These are phyloP conservation scores for Colletotrichum aenigma DNA, from an alignment of 2,329 filamentous ascomycete species.

Conservation along the genomic window DNA sequence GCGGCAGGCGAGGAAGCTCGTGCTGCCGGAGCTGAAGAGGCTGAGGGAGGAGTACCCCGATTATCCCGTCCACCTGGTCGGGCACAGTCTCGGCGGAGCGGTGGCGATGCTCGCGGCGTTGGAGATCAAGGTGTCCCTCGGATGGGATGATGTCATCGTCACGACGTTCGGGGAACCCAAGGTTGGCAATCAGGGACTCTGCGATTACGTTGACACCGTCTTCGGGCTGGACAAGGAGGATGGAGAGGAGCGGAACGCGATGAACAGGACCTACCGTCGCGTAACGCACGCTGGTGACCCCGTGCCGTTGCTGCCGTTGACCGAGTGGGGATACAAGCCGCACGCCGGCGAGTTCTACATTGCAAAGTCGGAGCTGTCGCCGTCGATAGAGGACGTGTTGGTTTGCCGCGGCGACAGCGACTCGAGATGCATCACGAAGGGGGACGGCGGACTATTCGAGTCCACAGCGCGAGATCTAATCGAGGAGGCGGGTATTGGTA, in stretches of 20 bases:
- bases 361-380: constrained; percentile 71
- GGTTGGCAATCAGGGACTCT: constrained; percentile 62
- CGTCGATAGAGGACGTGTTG: constrained; percentile 69
- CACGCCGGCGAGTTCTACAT: constrained; percentile 93
- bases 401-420: constrained; percentile 77
- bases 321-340: constrained; percentile 85
- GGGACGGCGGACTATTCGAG: constrained; percentile 40
- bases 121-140: constrained; percentile 75
- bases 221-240: constrained; percentile 48
- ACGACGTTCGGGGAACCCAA: constrained; percentile 94
- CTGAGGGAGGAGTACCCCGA: constrained; percentile 66
- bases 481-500: not conserved
- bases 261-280: constrained; percentile 63
- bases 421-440: constrained; percentile 70
- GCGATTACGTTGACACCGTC: constrained; percentile 56
- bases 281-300: constrained; percentile 89
- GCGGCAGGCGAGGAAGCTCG: constrained; percentile 71
- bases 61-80: constrained; percentile 79
- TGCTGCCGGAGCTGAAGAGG: constrained; percentile 70
- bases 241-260: not conserved
- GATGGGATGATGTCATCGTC: constrained; percentile 74
- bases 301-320: constrained; percentile 82
- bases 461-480: constrained; percentile 26
- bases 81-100: constrained; percentile 91
- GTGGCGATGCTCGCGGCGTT: constrained; percentile 87